Percentiles rank a stretch among this genome's conserved stretches.
phyloP scores from a whole-genome alignment of 148 eudicot species.

The Rhododendron henanense region DNA sequence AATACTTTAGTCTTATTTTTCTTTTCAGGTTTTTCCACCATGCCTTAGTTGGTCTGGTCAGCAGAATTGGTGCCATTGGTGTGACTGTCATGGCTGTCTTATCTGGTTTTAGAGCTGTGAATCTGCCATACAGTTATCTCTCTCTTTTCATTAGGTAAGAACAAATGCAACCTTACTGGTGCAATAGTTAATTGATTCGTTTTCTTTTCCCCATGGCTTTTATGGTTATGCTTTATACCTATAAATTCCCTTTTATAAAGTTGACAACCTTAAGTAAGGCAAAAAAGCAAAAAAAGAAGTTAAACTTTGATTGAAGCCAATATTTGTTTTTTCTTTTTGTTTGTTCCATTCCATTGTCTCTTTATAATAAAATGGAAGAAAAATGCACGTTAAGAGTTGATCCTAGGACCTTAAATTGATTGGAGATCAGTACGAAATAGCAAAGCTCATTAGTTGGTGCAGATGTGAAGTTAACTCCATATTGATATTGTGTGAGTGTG shows the following conservation, averaged over 20 bases:
- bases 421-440: background rate
- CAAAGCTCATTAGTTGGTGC: background rate
- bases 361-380: background rate
- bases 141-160: constrained; percentile 33
- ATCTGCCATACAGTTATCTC: constrained; percentile 91
- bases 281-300: background rate
- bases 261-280: background rate
- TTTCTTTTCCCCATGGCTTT: background rate
- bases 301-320: background rate
- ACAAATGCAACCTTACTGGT: constrained; percentile 14
- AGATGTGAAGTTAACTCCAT: background rate
- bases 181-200: background rate
- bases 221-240: background rate
- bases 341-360: too few species aligned
- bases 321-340: background rate
- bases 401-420: background rate
- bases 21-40: constrained; percentile 83
- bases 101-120: constrained; percentile 97
- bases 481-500: background rate
- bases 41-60: constrained; percentile 72
- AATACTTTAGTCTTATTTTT: background rate
- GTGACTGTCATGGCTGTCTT: constrained; percentile 94
- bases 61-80: constrained; percentile 96
- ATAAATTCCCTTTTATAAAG: background rate
- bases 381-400: background rate